Conservation (phyloP, 805 yeast species). For the Candida montana region DNA sequence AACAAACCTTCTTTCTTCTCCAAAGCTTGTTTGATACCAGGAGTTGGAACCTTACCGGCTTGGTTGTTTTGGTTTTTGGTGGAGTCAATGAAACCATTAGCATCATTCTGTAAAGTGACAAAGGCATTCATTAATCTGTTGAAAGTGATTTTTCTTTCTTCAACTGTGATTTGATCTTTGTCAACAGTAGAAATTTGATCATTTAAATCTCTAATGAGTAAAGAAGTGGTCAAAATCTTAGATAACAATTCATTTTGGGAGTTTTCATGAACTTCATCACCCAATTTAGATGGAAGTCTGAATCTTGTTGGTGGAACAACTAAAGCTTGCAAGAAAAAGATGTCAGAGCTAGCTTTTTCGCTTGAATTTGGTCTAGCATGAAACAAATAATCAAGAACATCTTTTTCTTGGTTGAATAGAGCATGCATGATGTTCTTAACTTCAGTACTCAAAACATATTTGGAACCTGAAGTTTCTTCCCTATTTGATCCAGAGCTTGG, state of each 20-base stretch:
- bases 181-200: slow-evolving; percentile 67
- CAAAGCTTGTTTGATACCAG: slow-evolving; percentile 95
- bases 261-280: slow-evolving; percentile 94
- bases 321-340: slow-evolving; percentile 83
- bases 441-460: slow-evolving; percentile 85
- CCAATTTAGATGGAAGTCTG: slow-evolving; percentile 92
- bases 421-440: slow-evolving; percentile 71
- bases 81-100: slow-evolving; percentile 88
- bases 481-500: slow-evolving; percentile 15
- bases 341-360: slow-evolving; percentile 56
- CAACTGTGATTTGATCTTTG: slow-evolving; percentile 54
- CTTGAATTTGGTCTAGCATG: slow-evolving; percentile 66
- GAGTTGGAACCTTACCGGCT: slow-evolving; percentile 63
- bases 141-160: slow-evolving; percentile 71
- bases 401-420: slow-evolving; percentile 71
- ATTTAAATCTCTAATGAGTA: slow-evolving; percentile 82
- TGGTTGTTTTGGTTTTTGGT: slow-evolving; percentile 76
- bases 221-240: slow-evolving; percentile 71
- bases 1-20: slow-evolving; percentile 98
- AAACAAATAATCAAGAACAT: slow-evolving; percentile 66
- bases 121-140: slow-evolving; percentile 93
- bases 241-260: slow-evolving; percentile 85
- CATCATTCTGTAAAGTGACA: slow-evolving; percentile 92
- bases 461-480: slow-evolving; percentile 59
- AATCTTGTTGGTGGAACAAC: slow-evolving; percentile 96